Evolutionary conservation across 2,329 filamentous ascomycete genomes (phyloP), one percentile per base, ranked within the genome.

Genomic region (Aspergillus sp.): DNA sequence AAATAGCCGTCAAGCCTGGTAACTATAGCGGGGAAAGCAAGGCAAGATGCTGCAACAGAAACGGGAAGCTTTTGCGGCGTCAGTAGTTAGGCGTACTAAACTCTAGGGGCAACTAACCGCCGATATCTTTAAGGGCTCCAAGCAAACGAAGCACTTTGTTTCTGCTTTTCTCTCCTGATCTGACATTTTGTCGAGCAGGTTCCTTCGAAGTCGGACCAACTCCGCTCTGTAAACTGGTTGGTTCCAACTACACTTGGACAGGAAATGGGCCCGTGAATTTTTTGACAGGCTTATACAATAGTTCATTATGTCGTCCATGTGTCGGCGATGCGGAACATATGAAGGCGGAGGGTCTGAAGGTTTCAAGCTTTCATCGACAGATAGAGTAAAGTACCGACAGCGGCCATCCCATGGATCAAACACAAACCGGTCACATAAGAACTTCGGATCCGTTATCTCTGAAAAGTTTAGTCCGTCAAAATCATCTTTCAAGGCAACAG

Each of bases 161-260:
- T 81, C 73, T 1, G 78, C 73, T 8, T 81, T 74, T 23, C 60
- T 71, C 47, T 74, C 80, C 7, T 82, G 79, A 21, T 84, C 81
- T 3, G 82, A 74, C 27, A 79, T 84, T 63, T 88, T 85, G 57
- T 93, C 91, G 1, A 98, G 81, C 35, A 95, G 82, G 70, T 98
- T 96, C 31, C 92, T 86, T n/a, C 92, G 87, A 35, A 92, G 81
- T 1, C 89, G 80, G 25, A 96, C 82, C 47, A 89, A 78, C 62
- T 93, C 85, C 0, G 89, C 91, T 65, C 88, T 82, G 5, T 96
- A 76, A 0, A 99, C 95, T 1, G 91, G 90, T 65, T 98, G 91
- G n/a, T 88, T 77, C 39, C 84, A 79, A 35, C 85, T 79, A 76
- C 88, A 89, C 0, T 68, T 68, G 15, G 70, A 67, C 14, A 78